Evolutionary conservation across 345 rosid genomes (phyloP).

Genomic region (Rhodamnia rubescens): DNA sequence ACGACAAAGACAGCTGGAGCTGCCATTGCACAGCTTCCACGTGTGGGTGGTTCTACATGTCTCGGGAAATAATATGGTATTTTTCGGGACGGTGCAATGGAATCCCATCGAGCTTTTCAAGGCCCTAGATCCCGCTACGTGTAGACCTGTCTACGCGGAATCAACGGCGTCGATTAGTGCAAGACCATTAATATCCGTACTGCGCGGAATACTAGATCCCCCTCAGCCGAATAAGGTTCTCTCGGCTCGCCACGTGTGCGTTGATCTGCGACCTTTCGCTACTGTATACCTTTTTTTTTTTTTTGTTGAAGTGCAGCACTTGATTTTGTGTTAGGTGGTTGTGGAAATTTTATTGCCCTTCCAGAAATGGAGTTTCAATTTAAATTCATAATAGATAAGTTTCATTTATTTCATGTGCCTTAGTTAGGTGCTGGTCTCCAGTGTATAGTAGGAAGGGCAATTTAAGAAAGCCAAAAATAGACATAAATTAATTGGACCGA

Average conservation of each 20-base stretch:
- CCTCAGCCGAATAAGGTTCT: not conserved
- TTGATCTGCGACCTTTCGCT: not conserved
- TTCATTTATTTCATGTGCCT: not conserved
- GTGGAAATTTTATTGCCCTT: not conserved
- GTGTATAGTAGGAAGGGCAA: not conserved
- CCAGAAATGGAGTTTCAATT: not conserved
- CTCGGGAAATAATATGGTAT: slow-evolving; percentile 13
- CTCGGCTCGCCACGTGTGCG: not conserved
- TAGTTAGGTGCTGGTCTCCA: not conserved
- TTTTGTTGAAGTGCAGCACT: not conserved
- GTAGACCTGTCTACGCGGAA: slow-evolving; percentile 16
- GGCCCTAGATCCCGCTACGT: slow-evolving; percentile 21
- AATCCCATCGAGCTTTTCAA: slow-evolving; percentile 10
- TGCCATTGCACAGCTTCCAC: slow-evolving; percentile 13
- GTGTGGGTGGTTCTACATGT: slow-evolving; percentile 10
- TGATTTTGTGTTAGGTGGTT: not conserved
- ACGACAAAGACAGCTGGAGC: not conserved
- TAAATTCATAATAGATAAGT: not conserved
- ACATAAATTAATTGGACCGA: not conserved
- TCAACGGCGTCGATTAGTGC: slow-evolving; percentile 34
- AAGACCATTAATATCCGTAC: not conserved
- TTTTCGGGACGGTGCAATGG: slow-evolving; percentile 1
- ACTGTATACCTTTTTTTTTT: too few relatives aligned
- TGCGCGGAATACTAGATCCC: not conserved
- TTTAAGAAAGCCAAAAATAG: not conserved